Conservation (phyloP, 2,329 filamentous ascomycete species). For the Didymella segeticola region DNA sequence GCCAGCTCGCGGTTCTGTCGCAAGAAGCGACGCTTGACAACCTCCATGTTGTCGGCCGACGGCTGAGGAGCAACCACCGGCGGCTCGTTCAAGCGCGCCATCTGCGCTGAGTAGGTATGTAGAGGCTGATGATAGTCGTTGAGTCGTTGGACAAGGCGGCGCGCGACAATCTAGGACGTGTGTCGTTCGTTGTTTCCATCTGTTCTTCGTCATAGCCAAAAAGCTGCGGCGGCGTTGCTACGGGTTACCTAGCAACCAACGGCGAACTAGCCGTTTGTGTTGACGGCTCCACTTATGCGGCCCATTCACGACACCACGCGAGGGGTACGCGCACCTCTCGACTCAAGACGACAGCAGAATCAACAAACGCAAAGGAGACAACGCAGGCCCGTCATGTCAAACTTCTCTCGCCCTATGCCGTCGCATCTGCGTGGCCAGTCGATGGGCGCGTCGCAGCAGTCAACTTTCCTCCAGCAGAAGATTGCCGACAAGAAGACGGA, state of each 20-base stretch:
- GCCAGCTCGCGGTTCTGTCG: slow-evolving; percentile 86
- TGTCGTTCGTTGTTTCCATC: slow-evolving; percentile 42
- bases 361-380: neutral
- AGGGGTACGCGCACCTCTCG: slow-evolving; percentile 27
- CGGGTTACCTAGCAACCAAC: slow-evolving; percentile 50
- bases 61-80: slow-evolving; percentile 49
- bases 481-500: slow-evolving; percentile 88
- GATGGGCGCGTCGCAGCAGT: slow-evolving; percentile 61
- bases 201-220: slow-evolving; percentile 33
- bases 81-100: slow-evolving; percentile 84
- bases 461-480: slow-evolving; percentile 73
- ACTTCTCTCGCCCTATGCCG: slow-evolving; percentile 57
- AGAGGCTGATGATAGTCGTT: slow-evolving; percentile 38
- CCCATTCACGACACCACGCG: slow-evolving; percentile 27
- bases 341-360: neutral
- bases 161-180: slow-evolving; percentile 20
- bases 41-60: slow-evolving; percentile 72
- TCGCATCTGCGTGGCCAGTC: slow-evolving; percentile 67
- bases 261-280: slow-evolving; percentile 19
- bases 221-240: slow-evolving; percentile 36
- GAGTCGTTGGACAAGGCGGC: slow-evolving; percentile 15
- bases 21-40: slow-evolving; percentile 75
- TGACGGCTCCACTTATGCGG: slow-evolving; percentile 7
- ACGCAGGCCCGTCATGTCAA: slow-evolving; percentile 42
- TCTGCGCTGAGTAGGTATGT: slow-evolving; percentile 57